These are phyloP conservation scores for Trichophaea hybrida DNA, from an alignment of 2,329 filamentous ascomycete species.

Conservation along the genomic window DNA sequence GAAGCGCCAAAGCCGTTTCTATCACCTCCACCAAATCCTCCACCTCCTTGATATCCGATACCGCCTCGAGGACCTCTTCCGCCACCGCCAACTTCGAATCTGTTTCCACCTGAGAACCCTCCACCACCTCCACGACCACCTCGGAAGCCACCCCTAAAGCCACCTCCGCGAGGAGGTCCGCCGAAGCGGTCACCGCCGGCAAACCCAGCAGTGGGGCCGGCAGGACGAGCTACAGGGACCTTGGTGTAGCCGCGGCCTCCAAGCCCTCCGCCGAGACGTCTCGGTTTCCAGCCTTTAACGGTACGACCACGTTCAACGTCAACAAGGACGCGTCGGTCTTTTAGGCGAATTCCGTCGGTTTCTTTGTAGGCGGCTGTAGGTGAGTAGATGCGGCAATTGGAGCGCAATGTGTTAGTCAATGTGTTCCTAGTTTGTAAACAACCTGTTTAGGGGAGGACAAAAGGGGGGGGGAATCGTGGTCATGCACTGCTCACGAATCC, in stretches of 20 bases:
- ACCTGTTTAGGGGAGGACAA: neutral
- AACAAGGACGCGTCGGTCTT: conserved; percentile 79
- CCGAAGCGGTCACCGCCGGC: conserved; percentile 40
- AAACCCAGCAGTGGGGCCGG: conserved; percentile 43
- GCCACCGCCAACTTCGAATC: conserved; percentile 31
- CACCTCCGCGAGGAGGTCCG: conserved; percentile 39
- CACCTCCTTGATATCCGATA: conserved; percentile 45
- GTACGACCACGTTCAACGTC: conserved; percentile 94
- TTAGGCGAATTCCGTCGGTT: conserved; percentile 80
- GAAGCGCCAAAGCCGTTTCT: neutral
- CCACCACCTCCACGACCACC: conserved; percentile 26
- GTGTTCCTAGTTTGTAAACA: conserved; percentile 11
- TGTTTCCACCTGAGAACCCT: conserved; percentile 31
- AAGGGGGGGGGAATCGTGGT: neutral
- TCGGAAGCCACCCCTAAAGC: conserved; percentile 35
- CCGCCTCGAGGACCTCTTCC: conserved; percentile 38
- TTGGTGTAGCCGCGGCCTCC: conserved; percentile 90
- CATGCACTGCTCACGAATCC: neutral
- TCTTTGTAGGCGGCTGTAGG: conserved; percentile 76
- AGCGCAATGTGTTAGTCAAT: conserved; percentile 52
- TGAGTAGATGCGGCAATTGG: conserved; percentile 31
- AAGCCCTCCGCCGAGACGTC: conserved; percentile 78
- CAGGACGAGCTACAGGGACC: conserved; percentile 50
- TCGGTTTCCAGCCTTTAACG: conserved; percentile 83
- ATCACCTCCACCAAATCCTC: conserved; percentile 33